Evolutionary conservation across 306 rosid genomes (phyloP), one percentile per base, ranked within the genome.

Genomic region (Mimosa pudica): DNA sequence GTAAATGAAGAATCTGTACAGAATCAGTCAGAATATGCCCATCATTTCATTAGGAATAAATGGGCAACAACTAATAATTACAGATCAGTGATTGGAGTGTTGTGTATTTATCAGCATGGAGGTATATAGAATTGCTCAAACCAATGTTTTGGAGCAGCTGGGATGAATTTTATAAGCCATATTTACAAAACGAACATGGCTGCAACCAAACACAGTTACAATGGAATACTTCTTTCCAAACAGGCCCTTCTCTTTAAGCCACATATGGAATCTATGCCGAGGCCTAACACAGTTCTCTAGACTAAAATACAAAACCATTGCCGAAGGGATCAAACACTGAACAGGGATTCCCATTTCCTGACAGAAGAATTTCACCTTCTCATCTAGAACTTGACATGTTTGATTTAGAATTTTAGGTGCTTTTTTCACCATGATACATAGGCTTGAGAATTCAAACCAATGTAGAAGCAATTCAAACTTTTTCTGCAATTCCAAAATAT

Each of bases 141-240:
- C 93, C 90, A 91, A 47, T 83, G 88, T 83, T 91, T 91, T 74
- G 86, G 88, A 80, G 89, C 92, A 76, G 90, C 92, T 1, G 93
- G 91, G 55, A n/a, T 91, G 97, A 73, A 89, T 82, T 63, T 74
- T 75, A 48, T 12, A 83, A 36, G 80, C 84, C 20, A 85, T 84
- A 7, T 81, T 66, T 24, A 91, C 73, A 73, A 88, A 91, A 6
- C 45, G 64, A 85, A 83, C 86, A 77, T 89, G 85, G 55, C 84
- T 85, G 47, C 86, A 82, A 13, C 86, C 84, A 73, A 85, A 71
- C 82, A 89, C 63, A 84, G 84, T 89, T 45, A 84, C 80, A 71
- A 91, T 79, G 51, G 92, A 82, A 84, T 88, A 91, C 42, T 71
- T 32, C 77, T 48, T 63, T 58, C 70, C 49, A n/a, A 77, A 68